Evolutionary conservation across 2,329 filamentous ascomycete species (phyloP).

Genomic region (Elsinoe australis): DNA sequence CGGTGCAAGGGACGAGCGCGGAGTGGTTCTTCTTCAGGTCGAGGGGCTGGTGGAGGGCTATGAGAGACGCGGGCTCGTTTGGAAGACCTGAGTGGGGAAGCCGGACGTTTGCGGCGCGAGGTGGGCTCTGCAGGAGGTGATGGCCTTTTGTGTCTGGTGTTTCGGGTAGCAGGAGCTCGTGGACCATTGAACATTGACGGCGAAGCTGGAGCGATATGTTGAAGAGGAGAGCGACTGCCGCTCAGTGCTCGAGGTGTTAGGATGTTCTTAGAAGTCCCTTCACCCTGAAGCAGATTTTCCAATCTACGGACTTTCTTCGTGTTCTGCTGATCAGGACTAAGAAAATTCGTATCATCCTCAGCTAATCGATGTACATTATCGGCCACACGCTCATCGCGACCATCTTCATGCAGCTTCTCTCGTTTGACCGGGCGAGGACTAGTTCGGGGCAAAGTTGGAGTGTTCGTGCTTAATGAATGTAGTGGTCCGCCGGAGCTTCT

Average conservation of each 20-base stretch:
- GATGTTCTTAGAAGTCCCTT: neutral
- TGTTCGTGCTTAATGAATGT: constrained; percentile 22
- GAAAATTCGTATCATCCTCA: constrained; percentile 12
- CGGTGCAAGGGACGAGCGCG: constrained; percentile 51
- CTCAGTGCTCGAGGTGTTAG: neutral
- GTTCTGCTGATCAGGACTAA: neutral
- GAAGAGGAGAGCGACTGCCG: neutral
- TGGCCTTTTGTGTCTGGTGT: too few relatives aligned
- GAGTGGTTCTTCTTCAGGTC: constrained; percentile 40
- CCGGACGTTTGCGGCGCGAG: neutral
- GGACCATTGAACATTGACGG: too few relatives aligned
- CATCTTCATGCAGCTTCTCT: constrained; percentile 8
- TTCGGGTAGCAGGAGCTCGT: too few relatives aligned
- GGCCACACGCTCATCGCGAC: neutral
- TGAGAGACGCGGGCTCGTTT: neutral
- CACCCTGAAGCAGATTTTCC: constrained; percentile 8
- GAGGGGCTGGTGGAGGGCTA: constrained; percentile 22
- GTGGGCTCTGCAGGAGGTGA: too few relatives aligned
- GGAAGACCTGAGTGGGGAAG: neutral
- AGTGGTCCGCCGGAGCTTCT: constrained; percentile 19
- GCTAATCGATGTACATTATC: neutral
- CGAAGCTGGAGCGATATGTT: too few relatives aligned
- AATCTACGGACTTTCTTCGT: neutral
- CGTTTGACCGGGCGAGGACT: constrained; percentile 8
- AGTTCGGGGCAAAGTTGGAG: constrained; percentile 19